Base-by-base conservation (phyloP, 2,329 filamentous ascomycete species). In the Beauveria australis region DNA sequence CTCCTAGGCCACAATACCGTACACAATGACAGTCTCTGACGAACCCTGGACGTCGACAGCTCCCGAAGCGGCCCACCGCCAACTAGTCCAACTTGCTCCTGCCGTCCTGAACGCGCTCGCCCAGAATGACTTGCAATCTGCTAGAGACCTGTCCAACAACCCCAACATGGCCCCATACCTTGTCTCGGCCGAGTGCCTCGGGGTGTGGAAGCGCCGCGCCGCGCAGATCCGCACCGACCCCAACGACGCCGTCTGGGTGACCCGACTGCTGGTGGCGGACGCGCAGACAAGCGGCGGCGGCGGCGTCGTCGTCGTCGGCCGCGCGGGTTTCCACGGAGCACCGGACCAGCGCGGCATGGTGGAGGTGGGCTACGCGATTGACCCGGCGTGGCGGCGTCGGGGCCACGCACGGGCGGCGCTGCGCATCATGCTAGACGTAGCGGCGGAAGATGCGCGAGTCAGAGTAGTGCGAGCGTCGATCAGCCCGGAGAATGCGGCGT, bases 301-400 rank as follows among this genome's bases (percentile, higher is more conserved):
- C 18, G 53, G 16, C 18, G 22, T 26, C 12, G 40, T 19, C 7
- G 28, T 61, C n/a, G 60, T 61, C 8, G 60, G 60, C 2, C 60
- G 60, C 18, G 60, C 60, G 2, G 60, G 60, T 7, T 61, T 57
- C 22, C 60, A 61, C 41, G 60, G 60, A 3, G 54, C 53, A 24
- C 53, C 53, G 8, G 60, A 61, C 16, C 19, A 24, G 8, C n/a
- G 44, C 10, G 60, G 60, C 24, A 59, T 62, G 60, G 55, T 62
- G 6, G 55, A 62, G 33, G 60, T 62, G 2, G 60, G 60, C 1
- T 62, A 59, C 33, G 48, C 55, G 8, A 40, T 59, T 3, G 54
- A 62, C 33, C 60, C 60, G 26, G 12, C 28, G 49, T 30, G 28
- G 7, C 54, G 55, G 2, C 55, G 55, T 5, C 49, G 40, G 33